These are phyloP conservation scores for Orbilia quercus DNA, from an alignment of 2,329 filamentous ascomycete species.

Conservation along the genomic window DNA sequence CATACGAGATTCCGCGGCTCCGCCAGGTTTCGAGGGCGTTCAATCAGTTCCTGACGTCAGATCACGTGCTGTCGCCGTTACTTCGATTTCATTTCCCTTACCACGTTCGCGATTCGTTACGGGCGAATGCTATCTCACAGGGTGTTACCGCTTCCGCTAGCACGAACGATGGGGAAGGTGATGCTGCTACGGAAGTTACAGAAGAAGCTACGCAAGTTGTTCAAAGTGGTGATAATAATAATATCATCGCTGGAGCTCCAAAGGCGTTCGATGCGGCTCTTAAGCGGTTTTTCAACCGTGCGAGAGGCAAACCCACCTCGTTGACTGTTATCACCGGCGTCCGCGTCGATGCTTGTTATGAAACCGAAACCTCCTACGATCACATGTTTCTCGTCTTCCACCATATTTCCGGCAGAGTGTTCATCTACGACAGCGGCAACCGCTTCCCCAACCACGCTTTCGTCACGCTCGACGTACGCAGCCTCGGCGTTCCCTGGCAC, in stretches of 20 bases:
- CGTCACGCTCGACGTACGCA: conserved; percentile 43
- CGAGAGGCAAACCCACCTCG: conserved; percentile 49
- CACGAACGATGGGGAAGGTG: not conserved
- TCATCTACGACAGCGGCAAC: conserved; percentile 55
- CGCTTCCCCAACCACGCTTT: conserved; percentile 37
- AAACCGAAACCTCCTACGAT: conserved; percentile 55
- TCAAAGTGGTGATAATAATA: no score
- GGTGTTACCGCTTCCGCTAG: not conserved
- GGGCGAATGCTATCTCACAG: conserved; percentile 4
- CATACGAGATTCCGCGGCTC: conserved; percentile 47
- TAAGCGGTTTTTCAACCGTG: conserved; percentile 54
- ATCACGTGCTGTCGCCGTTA: conserved; percentile 47
- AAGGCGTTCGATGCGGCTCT: conserved; percentile 47
- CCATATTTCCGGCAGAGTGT: conserved; percentile 43
- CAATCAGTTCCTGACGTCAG: conserved; percentile 37
- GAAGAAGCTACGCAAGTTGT: not conserved
- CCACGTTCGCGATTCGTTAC: conserved; percentile 46
- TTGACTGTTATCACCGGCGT: conserved; percentile 51
- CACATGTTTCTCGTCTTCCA: conserved; percentile 56
- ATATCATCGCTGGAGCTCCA: conserved; percentile 30
- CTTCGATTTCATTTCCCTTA: conserved; percentile 47
- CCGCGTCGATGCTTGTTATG: conserved; percentile 51
- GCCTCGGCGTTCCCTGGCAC: conserved; percentile 43
- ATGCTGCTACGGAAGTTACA: not conserved
- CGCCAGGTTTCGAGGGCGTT: conserved; percentile 44